A percentile compares a stretch with the other conserved stretches of the same genome.
Evolutionary conservation across 768 basidiomycete genomes (phyloP).

Genomic region (Dioszegia crocea): DNA sequence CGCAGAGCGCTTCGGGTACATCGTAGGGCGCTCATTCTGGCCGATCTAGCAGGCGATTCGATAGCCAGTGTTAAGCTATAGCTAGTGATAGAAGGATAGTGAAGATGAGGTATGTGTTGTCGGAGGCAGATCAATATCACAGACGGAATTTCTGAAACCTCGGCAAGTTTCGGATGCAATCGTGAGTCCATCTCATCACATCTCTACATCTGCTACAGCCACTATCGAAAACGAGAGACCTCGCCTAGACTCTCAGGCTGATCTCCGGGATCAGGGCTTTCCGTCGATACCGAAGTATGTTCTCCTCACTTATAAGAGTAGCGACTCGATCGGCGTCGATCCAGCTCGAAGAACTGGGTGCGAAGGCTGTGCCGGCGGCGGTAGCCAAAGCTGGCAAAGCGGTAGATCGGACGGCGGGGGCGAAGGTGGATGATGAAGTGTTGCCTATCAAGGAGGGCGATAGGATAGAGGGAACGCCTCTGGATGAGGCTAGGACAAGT

Average conservation of each 20-base stretch:
- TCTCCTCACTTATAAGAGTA: slow-evolving; percentile 32
- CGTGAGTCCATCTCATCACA: background rate
- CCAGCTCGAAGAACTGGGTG: slow-evolving; percentile 40
- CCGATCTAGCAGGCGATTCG: no score
- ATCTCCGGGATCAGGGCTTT: no score
- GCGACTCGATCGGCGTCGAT: slow-evolving; percentile 34
- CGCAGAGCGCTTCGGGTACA: background rate
- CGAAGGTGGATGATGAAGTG: background rate
- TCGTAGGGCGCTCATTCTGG: background rate
- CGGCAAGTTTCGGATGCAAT: background rate
- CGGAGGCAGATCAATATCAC: no score
- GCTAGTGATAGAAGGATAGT: no score
- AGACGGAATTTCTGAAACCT: background rate
- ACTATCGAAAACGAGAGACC: no score
- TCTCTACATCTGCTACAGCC: background rate
- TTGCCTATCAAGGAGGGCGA: background rate
- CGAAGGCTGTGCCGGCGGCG: slow-evolving; percentile 4
- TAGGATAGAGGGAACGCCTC: background rate
- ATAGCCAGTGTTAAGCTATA: no score
- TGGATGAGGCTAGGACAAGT: background rate
- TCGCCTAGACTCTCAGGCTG: no score
- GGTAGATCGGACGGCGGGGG: background rate
- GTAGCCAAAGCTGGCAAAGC: background rate
- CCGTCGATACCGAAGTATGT: no score
- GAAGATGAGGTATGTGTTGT: no score